Base-by-base conservation (phyloP, 169 alveolate genomes). In the Eimeria maxima region DNA sequence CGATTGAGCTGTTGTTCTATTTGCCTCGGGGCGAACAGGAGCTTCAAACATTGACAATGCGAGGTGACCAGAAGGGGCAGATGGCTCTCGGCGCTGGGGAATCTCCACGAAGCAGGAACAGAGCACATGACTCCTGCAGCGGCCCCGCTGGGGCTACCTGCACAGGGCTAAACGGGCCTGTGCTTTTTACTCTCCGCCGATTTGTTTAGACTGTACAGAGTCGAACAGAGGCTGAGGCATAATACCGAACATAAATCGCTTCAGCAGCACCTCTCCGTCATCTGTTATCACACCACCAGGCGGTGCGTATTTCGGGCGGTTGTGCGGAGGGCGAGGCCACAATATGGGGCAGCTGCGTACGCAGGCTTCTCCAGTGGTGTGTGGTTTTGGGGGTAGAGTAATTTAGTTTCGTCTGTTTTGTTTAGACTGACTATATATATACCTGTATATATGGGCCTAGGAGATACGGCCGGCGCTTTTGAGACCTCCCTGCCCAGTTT, bases 401-500 rank as follows among this genome's bases (percentile, higher is more conserved):
- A n/a, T 65, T 65, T 24, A 20, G 22, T 65, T 65, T 65, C 74
- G 74, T 24, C 29, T 65, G 6, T 65, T 65, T 73, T 73, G 47
- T 73, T 73, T 33, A 33, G 84, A 44, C 27, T 24, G 84, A 73
- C n/a, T 33, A 6, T 33, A 14, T 33, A 14, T 33, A 33, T 33
- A 33, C 38, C 38, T 33, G 38, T 33, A 33, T 33, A 33, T 33
- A 33, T 33, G 55, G 47, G 84, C 55, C 55, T 13, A 6, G 55
- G 38, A 33, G 38, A 33, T 16, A 44, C 84, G 5, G n/a, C 53
- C 0, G 38, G 18, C 84, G 84, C 84, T 38, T 73, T 27, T 27
- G 84, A 73, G 38, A 33, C 47, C 84, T 33, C 55, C 8, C 74
- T 65, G 38, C 74, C 74, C 74, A 65, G n/a, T 65, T 65, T 65